phyloP scores from a whole-genome alignment of 495 filamentous ascomycete genomes.

The Podospora appendiculata region DNA sequence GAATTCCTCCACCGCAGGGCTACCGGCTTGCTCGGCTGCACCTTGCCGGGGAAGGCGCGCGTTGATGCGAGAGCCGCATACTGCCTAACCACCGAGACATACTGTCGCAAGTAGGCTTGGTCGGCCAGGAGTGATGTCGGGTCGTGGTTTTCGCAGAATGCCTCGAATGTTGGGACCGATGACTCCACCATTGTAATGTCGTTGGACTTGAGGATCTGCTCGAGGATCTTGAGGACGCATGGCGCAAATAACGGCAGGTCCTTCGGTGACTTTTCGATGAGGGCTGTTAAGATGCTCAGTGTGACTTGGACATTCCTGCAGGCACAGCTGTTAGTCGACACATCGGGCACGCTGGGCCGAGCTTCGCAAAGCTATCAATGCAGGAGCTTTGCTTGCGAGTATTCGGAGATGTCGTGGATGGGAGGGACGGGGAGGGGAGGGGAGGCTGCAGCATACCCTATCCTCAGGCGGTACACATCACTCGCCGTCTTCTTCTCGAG shows the following conservation, averaged over 20 bases:
- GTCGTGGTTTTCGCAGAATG: constrained; percentile 76
- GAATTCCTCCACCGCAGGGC: constrained; percentile 78
- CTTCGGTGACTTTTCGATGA: constrained; percentile 86
- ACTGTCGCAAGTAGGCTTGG: constrained; percentile 74
- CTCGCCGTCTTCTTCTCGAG: constrained; percentile 82
- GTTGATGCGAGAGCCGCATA: constrained; percentile 74
- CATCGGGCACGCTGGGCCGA: too few relatives aligned
- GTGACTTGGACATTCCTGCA: constrained; percentile 85
- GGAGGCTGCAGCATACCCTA: constrained; percentile 54
- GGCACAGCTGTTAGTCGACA: neutral
- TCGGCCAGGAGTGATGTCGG: constrained; percentile 69
- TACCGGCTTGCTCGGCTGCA: constrained; percentile 57
- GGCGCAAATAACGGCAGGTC: constrained; percentile 81
- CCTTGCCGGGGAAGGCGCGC: constrained; percentile 36
- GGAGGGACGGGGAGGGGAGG: neutral
- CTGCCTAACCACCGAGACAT: constrained; percentile 64
- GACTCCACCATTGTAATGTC: constrained; percentile 87
- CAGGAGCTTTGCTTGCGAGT: neutral
- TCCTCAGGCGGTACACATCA: constrained; percentile 74
- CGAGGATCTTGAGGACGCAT: constrained; percentile 71
- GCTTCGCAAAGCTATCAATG: neutral
- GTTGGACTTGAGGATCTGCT: constrained; percentile 65
- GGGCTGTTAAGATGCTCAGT: constrained; percentile 74
- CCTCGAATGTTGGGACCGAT: constrained; percentile 72
- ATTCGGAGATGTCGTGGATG: neutral